Base-by-base conservation (phyloP, 176 grass and related monocot genomes). In the Raddia distichophylla region DNA sequence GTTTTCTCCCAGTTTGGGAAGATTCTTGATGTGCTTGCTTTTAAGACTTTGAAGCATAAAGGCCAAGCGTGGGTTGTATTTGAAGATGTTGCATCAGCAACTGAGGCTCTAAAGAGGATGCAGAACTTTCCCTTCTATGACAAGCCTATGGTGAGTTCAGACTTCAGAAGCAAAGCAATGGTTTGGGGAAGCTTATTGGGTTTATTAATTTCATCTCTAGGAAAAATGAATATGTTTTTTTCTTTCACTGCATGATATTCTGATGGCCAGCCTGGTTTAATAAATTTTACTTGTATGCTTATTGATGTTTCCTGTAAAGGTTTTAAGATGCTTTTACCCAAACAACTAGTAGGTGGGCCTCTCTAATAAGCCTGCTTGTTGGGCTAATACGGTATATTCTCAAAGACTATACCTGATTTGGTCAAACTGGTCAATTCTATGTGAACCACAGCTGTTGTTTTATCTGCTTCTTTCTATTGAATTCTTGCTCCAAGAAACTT, bases 1-100 rank as follows among this genome's bases (percentile, higher is more conserved):
- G 91, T 99, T 19, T 99, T 99, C 78, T 91, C 91, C 82, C 96
- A 99, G 84, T 99, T 99, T 80, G 96, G 96, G 67, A 99, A 99
- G 80, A 99, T 95, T 79, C 58, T 95, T 49, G 96, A 95, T 7
- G 87, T 99, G 12, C 93, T 99, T 84, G 96, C 96, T 77, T 99
- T 95, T 78, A 99, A 99, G 88, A 93, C 93, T 27, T 65, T 95
- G 71, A 99, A 95, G 87, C 96, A 99, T 69, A 99, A 99, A 86
- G 96, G 96, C 2, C 96, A 99, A 80, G 93, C 96, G 20, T 99
- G 96, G 96, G 93, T 95, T 76, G 82, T 95, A 43, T 95, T 98
- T 35, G 90, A 98, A 76, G 95, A 95, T 89, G 95, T 91, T 48
- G 87, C 82, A 48, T 98, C 95, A 55, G 95, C 92, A 60, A 84